Evolutionary conservation across 371 early-diverging fungal species (phyloP), one percentile per base, ranked within the genome.

Genomic region (Mortierella sp.): DNA sequence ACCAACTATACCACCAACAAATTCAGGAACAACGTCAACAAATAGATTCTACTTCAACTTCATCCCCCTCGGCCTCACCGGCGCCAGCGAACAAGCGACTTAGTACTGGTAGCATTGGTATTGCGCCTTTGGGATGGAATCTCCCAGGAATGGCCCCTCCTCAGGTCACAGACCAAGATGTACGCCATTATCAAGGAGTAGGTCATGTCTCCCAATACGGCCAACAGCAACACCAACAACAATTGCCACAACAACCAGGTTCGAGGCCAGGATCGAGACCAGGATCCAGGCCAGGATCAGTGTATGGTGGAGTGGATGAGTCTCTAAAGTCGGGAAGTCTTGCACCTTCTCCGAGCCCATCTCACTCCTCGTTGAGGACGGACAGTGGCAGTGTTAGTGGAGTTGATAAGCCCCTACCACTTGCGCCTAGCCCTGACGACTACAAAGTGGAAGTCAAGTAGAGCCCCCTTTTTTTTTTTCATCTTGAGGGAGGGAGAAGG

Each of bases 381-480:
- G 14, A 25, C 56, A 19, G 26, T 21, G 21, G 55, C n/a, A 47
- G 18, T 21, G 26, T 46, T 37, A 25, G 18, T 23, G 2, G 62
- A 7, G 15, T 23, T 9, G 29, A 37, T 5, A 68, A 57, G 30
- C 21, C 50, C 18, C 16, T 51, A 7, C 56, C 70, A 2, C 44
- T 51, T n/a, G 52, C 61, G 3, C 62, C 75, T 5, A 59, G 48
- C 43, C 72, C 68, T 37, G 79, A 79, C 50, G 79, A 79, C 21
- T 79, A 79, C 52, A 79, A 79, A 25, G 79, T 79, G 21, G 79
- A 79, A 15, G 70, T 79, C 50, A 76, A 76, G 43, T 70, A 76
- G 47, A 21, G 43, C 28, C 16, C n/a, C n/a, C n/a, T n/a, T n/a
- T n/a, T n/a, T n/a, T n/a, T n/a, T n/a, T n/a, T n/a, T n/a, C n/a